Conservation (phyloP, 73 alveolate genomes). For the Paramecium sonneborni region DNA sequence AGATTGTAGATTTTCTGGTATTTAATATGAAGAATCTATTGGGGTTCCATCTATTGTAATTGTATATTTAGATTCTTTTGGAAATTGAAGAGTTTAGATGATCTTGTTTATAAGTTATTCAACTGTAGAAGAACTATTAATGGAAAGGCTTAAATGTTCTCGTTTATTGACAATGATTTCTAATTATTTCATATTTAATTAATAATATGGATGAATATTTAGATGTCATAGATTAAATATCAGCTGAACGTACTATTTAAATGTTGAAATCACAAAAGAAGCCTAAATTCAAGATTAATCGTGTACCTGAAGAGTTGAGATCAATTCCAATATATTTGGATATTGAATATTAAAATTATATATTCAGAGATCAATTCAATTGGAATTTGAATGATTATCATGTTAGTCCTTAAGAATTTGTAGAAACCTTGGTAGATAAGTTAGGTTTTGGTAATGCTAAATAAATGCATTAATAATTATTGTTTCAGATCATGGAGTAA, state of each 20-base stretch:
- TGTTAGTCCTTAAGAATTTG: background rate
- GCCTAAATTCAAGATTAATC: background rate
- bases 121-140: background rate
- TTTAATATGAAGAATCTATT: too few species aligned
- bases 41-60: background rate
- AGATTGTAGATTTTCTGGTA: background rate
- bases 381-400: conserved; percentile 45
- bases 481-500: conserved; percentile 48
- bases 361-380: too few species aligned
- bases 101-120: background rate
- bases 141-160: background rate
- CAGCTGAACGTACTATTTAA: background rate
- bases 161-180: background rate
- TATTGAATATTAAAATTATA: too few species aligned
- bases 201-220: background rate
- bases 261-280: conserved; percentile 12
- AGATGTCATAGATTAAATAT: background rate
- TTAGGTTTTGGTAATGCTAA: conserved; percentile 47
- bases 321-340: too few species aligned
- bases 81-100: background rate
- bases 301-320: conserved; percentile 49
- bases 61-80: background rate
- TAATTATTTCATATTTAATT: background rate
- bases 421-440: background rate
- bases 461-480: background rate